A percentile compares a stretch with the other conserved stretches of the same genome.
Evolutionary conservation across 345 rosid species (phyloP).

Genomic region (Raphanus raphanistrum): DNA sequence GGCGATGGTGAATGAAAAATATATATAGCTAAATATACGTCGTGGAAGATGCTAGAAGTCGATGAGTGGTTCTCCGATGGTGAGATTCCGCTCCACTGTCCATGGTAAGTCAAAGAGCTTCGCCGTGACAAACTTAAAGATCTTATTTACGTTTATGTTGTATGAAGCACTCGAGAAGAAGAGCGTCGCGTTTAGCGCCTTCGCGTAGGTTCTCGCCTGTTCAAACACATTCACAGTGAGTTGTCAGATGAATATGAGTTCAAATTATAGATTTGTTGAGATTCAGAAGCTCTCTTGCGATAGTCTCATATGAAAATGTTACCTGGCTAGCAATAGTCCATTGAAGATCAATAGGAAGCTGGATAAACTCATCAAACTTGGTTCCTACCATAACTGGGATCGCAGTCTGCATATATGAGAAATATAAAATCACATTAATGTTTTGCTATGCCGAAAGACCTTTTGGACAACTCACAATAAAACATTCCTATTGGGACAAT

Average conservation of each 20-base stretch:
- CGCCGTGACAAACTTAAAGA: slow-evolving; percentile 93
- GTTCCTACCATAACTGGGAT: slow-evolving; percentile 85
- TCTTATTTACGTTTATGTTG: slow-evolving; percentile 91
- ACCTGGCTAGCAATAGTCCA: slow-evolving; percentile 81
- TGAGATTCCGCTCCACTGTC: slow-evolving; percentile 81
- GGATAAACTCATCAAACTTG: slow-evolving; percentile 93
- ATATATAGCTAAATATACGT: not conserved
- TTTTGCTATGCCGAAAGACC: not conserved
- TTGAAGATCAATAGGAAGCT: slow-evolving; percentile 84
- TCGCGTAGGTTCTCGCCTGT: slow-evolving; percentile 83
- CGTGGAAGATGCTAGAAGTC: slow-evolving; percentile 51
- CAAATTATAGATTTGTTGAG: too few species aligned
- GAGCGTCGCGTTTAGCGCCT: slow-evolving; percentile 76
- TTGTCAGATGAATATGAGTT: too few species aligned
- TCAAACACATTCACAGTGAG: too few species aligned
- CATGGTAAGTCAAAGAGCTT: slow-evolving; percentile 89
- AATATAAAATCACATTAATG: not conserved
- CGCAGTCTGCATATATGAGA: slow-evolving; percentile 51
- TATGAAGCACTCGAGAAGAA: slow-evolving; percentile 92
- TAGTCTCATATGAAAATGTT: too few species aligned
- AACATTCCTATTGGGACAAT: too few species aligned
- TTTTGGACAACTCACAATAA: too few species aligned
- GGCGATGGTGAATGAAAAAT: not conserved
- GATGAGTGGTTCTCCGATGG: slow-evolving; percentile 83
- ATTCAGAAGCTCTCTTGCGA: too few species aligned